Evolutionary conservation across 73 alveolate genomes (phyloP), one percentile per base, ranked within the genome.

Genomic region (Paramecium biaurelia): DNA sequence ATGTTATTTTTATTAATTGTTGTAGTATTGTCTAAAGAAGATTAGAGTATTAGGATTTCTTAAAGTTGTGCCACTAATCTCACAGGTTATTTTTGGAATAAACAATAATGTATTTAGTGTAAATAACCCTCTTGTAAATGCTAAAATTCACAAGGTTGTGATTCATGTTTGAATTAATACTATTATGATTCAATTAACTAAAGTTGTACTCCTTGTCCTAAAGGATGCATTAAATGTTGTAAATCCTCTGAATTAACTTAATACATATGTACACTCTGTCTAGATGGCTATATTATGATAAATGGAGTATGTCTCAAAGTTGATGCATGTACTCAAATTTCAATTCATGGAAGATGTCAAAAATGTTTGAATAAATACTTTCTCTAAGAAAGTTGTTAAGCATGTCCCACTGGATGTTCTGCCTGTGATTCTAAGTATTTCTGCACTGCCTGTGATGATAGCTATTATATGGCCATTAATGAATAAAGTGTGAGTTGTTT

Each of bases 51-150:
- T 4, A 74, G 87, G 24, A 24, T 74, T 34, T 14, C 35, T 5
- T 37, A 74, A 10, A 74, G 87, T 74, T 74, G 87, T 74, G 35
- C 32, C 9, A 37, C 87, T 28, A 10, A 37, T n/a, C 28, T 74
- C 7, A 74, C 87, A 5, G 87, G 87, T 6, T 74, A 74, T 74
- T 74, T 37, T 35, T 74, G 87, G 87, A 41, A 74, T 74, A 15
- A 7, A 14, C n/a, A 74, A 74, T 37, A 74, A 74, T 74, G 87
- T 74, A 14, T 74, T 15, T 15, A 74, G 10, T 74, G 87, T 74
- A 74, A 74, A 35, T 15, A 74, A 14, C 87, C 87, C n/a, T 34
- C 87, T 37, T 74, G 87, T 41, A 74, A 74, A 35, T 74, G 87
- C n/a, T 74, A 37, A 34, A 5, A 11, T 1, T 74, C 37, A 9